A percentile compares a stretch with the other conserved stretches of the same genome.
Conservation (phyloP, 2,329 filamentous ascomycete genomes). For the Leptographium flavum region DNA sequence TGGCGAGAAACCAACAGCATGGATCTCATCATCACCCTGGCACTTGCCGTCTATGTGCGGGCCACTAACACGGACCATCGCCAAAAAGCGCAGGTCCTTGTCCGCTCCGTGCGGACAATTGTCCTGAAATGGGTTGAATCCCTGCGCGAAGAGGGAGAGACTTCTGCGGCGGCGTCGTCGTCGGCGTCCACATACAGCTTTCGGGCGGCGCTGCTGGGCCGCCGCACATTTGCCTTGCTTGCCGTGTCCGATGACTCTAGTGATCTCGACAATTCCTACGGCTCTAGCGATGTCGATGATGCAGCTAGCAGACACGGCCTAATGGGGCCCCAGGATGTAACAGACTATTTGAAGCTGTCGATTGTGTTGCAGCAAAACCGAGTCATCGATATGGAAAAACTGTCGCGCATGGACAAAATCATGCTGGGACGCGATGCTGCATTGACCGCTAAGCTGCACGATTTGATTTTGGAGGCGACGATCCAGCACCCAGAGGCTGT, state of each 20-base stretch:
- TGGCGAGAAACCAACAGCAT: conserved; percentile 46
- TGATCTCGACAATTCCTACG: too few relatives aligned
- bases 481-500: background rate
- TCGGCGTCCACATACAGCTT: conserved; percentile 31
- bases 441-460: background rate
- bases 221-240: conserved; percentile 20
- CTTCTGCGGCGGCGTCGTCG: conserved; percentile 18
- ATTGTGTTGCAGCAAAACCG: conserved; percentile 8
- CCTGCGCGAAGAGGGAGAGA: conserved; percentile 30
- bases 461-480: background rate
- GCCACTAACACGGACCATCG: conserved; percentile 4
- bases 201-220: conserved; percentile 41
- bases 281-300: too few relatives aligned
- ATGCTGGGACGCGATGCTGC: background rate
- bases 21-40: conserved; percentile 39
- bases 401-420: background rate
- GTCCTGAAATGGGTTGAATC: conserved; percentile 33
- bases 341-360: background rate
- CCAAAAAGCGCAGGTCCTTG: conserved; percentile 15
- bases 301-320: background rate
- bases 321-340: background rate
- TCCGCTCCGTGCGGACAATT: conserved; percentile 27
- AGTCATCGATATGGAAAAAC: background rate
- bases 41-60: conserved; percentile 23
- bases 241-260: too few relatives aligned